Base-by-base conservation (phyloP, 306 rosid genomes). In the Vigna reflexopilosa region DNA sequence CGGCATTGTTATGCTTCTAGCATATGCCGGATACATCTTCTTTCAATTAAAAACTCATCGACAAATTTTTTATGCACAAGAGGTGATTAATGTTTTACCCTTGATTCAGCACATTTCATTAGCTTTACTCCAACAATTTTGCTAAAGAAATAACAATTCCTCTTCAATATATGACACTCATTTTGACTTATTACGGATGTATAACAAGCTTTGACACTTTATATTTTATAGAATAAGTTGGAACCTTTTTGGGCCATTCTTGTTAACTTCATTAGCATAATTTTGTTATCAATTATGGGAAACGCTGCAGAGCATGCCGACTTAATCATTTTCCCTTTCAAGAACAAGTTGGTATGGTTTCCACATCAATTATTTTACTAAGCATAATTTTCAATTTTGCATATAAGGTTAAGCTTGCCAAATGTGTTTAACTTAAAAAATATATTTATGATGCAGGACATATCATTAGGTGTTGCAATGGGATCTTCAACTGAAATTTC, bases 271-370 rank as follows among this genome's bases (percentile, higher is more conserved):
- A 80, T 94, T 19, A 89, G 97, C 88, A 87, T 94, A 66, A 94
- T 94, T 63, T 79, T 94, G 91, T 90, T 94, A 11, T 97, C 98
- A 20, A 90, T 94, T 42, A 97, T 94, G 67, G 97, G 98, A 74
- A 94, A 94, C 45, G 98, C 97, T 13, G 98, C 97, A 38, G 98
- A 94, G 55, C 98, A 94, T 61, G 98, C 98, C 0, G 97, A 97
- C 32, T 91, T 97, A 30, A 77, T 94, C 79, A 94, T 94, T 45
- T 94, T 94, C 77, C 97, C 98, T 67, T 91, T 86, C 62, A 92
- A 92, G 87, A 90, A 94, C 85, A 94, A 94, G 80, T 80, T 94
- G 96, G 98, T 92, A 76, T 11, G 86, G 9, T 73, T 78, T 28
- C 34, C 15, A 30, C 16, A 30, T 28, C 44, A 61, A 14, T 61